Base-by-base conservation (phyloP, 345 rosid species). In the Gossypium bickii region DNA sequence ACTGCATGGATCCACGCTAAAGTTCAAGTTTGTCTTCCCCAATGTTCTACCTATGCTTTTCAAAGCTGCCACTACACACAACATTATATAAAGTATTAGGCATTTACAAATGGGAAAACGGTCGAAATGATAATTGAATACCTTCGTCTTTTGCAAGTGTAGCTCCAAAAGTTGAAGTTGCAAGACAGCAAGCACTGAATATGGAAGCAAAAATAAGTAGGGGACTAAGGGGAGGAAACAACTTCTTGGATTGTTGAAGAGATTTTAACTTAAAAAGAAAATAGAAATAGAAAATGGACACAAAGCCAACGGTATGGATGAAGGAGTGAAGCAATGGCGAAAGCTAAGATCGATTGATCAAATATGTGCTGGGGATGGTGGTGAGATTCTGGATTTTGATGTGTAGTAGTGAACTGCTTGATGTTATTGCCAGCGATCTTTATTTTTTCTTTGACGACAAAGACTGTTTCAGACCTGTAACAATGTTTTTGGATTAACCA, bases 1-100 rank as follows among this genome's bases (percentile, higher is more conserved):
- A 70, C 81, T 74, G 76, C 93, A 89, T 22, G 93, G 91, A 81
- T 91, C 87, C 7, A 82, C 78, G 4, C 12, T 29, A 47, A 86
- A 91, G 11, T 86, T 59, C 92, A 92, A 91, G 16, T 75, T 43
- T 4, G 2, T 34, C 41, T 34, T 80, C 71, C 86, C 83, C 45
- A 91, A 17, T 20, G 53, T 85, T 57, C 60, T 81, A 29, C 71
- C 87, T 82, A 91, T 77, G 24, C 73, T 80, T 66, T 51, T 65
- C 53, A 91, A 73, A 58, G 87, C 86, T 10, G 85, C 78, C 71
- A 88, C 92, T 89, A 17, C 6, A 38, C 24, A 55, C 18, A 55
- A 55, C 5, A 34, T 34, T 34, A 34, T 34, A 34, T 34, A 2
- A 55, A 18, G 8, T 60, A 60, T 12, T 58, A 22, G 27, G 27